phyloP scores from a whole-genome alignment of 2,329 filamentous ascomycete genomes.

The Aspergillus puulaauensis region DNA sequence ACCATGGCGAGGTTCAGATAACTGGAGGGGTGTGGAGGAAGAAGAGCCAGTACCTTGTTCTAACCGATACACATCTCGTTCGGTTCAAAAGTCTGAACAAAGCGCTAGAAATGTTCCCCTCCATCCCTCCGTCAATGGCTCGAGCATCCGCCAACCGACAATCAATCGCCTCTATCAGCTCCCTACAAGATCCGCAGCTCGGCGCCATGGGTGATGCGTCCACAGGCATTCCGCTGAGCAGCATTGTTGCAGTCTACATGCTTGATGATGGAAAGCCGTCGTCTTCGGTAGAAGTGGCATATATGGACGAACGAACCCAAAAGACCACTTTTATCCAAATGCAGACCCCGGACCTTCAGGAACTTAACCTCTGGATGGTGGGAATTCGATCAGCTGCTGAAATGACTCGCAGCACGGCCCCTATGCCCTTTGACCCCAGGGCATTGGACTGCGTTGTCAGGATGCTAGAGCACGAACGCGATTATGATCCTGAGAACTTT shows the following conservation, averaged over 20 bases:
- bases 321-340: conserved; percentile 63
- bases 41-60: conserved; percentile 69
- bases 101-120: conserved; percentile 63
- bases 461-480: conserved; percentile 63
- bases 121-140: conserved; percentile 44
- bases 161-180: conserved; percentile 59
- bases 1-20: conserved; percentile 70
- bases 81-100: conserved; percentile 68
- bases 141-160: conserved; percentile 53
- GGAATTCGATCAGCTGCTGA: conserved; percentile 61
- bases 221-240: conserved; percentile 58
- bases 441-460: conserved; percentile 63
- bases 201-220: conserved; percentile 57
- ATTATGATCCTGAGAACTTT: conserved; percentile 68
- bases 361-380: conserved; percentile 65
- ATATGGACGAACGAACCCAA: conserved; percentile 63
- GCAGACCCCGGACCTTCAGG: conserved; percentile 63
- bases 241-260: conserved; percentile 66
- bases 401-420: conserved; percentile 53
- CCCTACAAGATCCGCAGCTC: conserved; percentile 61
- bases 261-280: conserved; percentile 67
- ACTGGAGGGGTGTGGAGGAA: conserved; percentile 69
- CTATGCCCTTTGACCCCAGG: conserved; percentile 55
- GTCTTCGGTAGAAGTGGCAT: conserved; percentile 66
- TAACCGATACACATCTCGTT: conserved; percentile 67